phyloP scores from a whole-genome alignment of 1,139 yeast genomes.

The Suhomyces maxii region DNA sequence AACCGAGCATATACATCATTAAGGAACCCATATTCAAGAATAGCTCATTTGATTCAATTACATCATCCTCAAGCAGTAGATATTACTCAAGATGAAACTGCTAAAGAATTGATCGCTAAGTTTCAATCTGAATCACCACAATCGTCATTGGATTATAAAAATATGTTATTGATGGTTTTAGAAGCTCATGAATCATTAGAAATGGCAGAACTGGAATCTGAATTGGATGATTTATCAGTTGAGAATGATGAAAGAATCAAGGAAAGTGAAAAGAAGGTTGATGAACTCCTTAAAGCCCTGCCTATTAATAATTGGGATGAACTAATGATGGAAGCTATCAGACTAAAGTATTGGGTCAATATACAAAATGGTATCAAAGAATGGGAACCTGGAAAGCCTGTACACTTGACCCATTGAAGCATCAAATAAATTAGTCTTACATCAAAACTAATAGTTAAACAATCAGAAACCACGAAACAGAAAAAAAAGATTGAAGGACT shows the following conservation, averaged over 20 bases:
- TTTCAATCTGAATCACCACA: constrained; percentile 34
- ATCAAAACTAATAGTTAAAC: too few species aligned
- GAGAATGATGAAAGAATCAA: constrained; percentile 60
- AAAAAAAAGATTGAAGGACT: too few species aligned
- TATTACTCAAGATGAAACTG: constrained; percentile 40
- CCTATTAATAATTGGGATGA: constrained; percentile 48
- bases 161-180: constrained; percentile 67
- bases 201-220: constrained; percentile 58
- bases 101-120: constrained; percentile 36
- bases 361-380: constrained; percentile 72
- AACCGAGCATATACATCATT: constrained; percentile 77
- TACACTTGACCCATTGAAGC: constrained; percentile 57
- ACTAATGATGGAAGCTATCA: constrained; percentile 67
- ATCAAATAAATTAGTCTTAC: not conserved
- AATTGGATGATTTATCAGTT: constrained; percentile 49
- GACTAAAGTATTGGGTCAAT: constrained; percentile 82
- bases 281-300: constrained; percentile 23
- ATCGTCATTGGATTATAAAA: constrained; percentile 48
- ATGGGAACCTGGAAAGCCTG: constrained; percentile 74
- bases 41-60: constrained; percentile 39
- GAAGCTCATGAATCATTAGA: constrained; percentile 80
- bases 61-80: constrained; percentile 42
- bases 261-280: constrained; percentile 35
- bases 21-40: constrained; percentile 65
- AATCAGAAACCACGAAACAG: too few species aligned